Base-by-base conservation (phyloP, 2,329 filamentous ascomycete species). In the Botrytis medusae region DNA sequence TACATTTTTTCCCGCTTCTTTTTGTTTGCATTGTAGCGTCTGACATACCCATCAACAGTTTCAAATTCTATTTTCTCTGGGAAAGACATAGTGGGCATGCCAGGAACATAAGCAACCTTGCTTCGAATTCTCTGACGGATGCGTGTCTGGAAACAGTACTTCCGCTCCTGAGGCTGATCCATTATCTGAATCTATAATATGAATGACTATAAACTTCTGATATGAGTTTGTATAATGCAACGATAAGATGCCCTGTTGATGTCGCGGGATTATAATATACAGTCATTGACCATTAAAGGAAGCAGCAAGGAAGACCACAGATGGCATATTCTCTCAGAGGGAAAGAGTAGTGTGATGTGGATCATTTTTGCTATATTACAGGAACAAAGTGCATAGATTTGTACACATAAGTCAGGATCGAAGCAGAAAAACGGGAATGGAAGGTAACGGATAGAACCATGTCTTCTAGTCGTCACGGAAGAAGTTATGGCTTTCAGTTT, bases 21-120 rank as follows among this genome's bases (percentile, higher is more conserved):
- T 61, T 3, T 62, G 1, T 4, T n/a, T 0, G 0, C 1, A 16
- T n/a, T 40, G 34, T 40, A 62, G 37, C 60, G 60, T 1, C 1
- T 1, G 14, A 62, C 8, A 9, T n/a, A 42, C 5, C 0, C 0
- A 0, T 16, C 14, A 4, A 62, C 37, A 12, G 60, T 42, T 29
- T 62, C 60, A n/a, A 20, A 9, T 1, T 1, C 1, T 1, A 8
- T 2, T 2, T 1, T 1, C 0, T 0, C 0, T 6, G 22, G 25
- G 22, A 1, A 2, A n/a, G 7, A 1, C 34, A 62, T 62, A 16
- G 60, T 29, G 16, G 60, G 60, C 1, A 62, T 62, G 8, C 60
- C 60, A 22, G 60, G 60, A 25, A 62, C 20, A 37, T 62, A 62
- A 37, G 5, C 51, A 54, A 6, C 51, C 1, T 18, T 54, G 25